Evolutionary conservation across 2,329 filamentous ascomycete genomes (phyloP).

Genomic region (Xylaria sp.): DNA sequence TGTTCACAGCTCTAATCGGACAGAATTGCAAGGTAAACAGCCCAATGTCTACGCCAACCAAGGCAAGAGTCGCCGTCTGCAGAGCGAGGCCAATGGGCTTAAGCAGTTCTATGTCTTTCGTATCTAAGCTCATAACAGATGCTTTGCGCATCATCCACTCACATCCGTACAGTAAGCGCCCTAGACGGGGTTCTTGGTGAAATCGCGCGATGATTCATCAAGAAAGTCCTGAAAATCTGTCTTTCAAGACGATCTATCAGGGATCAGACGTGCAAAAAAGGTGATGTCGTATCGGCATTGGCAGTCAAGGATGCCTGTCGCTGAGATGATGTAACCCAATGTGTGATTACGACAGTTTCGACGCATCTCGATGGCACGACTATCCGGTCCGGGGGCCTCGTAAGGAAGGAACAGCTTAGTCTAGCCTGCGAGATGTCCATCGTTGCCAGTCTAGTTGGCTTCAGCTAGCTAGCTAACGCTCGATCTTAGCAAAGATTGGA

Average conservation of each 20-base stretch:
- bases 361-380: not conserved
- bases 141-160: not conserved
- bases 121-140: not conserved
- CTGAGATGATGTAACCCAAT: conserved; percentile 15
- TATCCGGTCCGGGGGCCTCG: conserved; percentile 2
- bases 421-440: conserved; percentile 9
- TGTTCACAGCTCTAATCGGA: too few relatives aligned
- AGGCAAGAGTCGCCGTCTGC: not conserved
- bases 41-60: not conserved
- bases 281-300: not conserved
- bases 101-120: not conserved
- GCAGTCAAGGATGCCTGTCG: not conserved
- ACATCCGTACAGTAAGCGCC: not conserved
- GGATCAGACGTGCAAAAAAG: not conserved
- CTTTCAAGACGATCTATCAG: not conserved
- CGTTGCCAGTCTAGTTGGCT: not conserved
- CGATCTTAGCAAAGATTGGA: conserved; percentile 6
- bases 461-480: not conserved
- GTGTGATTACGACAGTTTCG: conserved; percentile 8
- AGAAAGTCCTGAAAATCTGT: not conserved
- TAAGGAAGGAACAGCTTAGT: too few relatives aligned
- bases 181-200: not conserved
- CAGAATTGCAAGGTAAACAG: not conserved
- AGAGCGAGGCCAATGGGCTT: not conserved
- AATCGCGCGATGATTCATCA: not conserved